phyloP scores from a whole-genome alignment of 169 alveolate species.

The Plasmodium relictum region DNA sequence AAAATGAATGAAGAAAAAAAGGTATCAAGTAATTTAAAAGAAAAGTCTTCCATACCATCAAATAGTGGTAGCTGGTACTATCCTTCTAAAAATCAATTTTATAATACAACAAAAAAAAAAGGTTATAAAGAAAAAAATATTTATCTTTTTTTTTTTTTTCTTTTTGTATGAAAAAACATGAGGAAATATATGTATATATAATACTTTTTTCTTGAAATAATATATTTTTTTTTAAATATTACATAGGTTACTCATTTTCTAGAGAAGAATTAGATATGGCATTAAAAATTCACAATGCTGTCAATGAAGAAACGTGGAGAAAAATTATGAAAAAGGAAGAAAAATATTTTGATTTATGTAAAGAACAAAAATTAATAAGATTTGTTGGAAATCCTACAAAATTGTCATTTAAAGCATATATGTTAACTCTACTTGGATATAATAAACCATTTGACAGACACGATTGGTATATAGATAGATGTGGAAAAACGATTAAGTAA shows the following conservation, averaged over 20 bases:
- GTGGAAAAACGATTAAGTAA: slow-evolving; percentile 85
- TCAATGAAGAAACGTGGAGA: slow-evolving; percentile 88
- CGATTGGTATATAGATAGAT: slow-evolving; percentile 87
- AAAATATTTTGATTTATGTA: slow-evolving; percentile 77
- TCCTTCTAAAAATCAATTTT: slow-evolving; percentile 86
- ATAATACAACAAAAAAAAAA: slow-evolving; percentile 81
- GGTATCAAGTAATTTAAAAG: slow-evolving; percentile 30
- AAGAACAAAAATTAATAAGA: slow-evolving; percentile 80
- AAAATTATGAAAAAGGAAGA: slow-evolving; percentile 84
- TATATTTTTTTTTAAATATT: neutral
- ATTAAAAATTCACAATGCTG: slow-evolving; percentile 84
- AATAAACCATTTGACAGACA: slow-evolving; percentile 86
- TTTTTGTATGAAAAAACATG: neutral
- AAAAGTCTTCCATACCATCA: slow-evolving; percentile 83
- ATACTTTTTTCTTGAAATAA: neutral
- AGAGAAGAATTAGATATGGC: slow-evolving; percentile 79
- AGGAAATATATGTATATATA: neutral
- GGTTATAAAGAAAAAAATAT: slow-evolving; percentile 56
- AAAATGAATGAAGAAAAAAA: neutral
- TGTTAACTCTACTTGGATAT: slow-evolving; percentile 80
- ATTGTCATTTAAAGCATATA: slow-evolving; percentile 80
- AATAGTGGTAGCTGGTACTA: slow-evolving; percentile 81
- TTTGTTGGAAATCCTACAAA: slow-evolving; percentile 82
- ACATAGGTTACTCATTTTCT: slow-evolving; percentile 80
- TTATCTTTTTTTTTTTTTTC: too few species aligned